phyloP scores from a whole-genome alignment of 2,329 filamentous ascomycete species.

The Tolypocladium paradoxum region DNA sequence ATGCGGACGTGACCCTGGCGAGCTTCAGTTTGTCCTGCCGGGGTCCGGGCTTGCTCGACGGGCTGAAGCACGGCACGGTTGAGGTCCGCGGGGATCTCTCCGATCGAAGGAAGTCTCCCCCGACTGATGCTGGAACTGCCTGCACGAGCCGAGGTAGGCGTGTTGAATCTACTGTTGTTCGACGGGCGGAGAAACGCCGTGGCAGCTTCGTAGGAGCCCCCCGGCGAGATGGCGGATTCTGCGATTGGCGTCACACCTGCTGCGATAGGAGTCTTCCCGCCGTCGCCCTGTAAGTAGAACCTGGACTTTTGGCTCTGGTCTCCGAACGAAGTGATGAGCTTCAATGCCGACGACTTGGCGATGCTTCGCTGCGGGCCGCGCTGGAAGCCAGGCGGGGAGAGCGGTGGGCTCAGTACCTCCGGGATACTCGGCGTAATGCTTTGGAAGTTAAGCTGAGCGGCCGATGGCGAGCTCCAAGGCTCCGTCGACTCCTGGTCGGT shows the following conservation, averaged over 20 bases:
- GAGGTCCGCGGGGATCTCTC: constrained; percentile 37
- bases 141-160: constrained; percentile 51
- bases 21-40: constrained; percentile 14
- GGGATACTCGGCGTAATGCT: constrained; percentile 44
- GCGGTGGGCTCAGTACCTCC: constrained; percentile 55
- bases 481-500: constrained; percentile 76
- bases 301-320: constrained; percentile 50
- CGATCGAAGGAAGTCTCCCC: constrained; percentile 66
- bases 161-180: constrained; percentile 58
- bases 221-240: constrained; percentile 56
- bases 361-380: constrained; percentile 51
- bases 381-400: constrained; percentile 61
- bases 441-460: constrained; percentile 49
- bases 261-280: constrained; percentile 63
- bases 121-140: constrained; percentile 51
- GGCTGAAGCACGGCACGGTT: constrained; percentile 18
- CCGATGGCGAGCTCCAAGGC: constrained; percentile 79
- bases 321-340: constrained; percentile 84
- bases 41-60: constrained; percentile 11
- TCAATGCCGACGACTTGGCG: constrained; percentile 73
- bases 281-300: constrained; percentile 48
- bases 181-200: constrained; percentile 60
- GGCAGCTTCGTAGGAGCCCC: constrained; percentile 47
- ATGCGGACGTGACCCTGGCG: constrained; percentile 23
- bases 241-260: constrained; percentile 82